Conservation (phyloP, 352 stramenopile species). For the Globisporangium camurandrum region DNA sequence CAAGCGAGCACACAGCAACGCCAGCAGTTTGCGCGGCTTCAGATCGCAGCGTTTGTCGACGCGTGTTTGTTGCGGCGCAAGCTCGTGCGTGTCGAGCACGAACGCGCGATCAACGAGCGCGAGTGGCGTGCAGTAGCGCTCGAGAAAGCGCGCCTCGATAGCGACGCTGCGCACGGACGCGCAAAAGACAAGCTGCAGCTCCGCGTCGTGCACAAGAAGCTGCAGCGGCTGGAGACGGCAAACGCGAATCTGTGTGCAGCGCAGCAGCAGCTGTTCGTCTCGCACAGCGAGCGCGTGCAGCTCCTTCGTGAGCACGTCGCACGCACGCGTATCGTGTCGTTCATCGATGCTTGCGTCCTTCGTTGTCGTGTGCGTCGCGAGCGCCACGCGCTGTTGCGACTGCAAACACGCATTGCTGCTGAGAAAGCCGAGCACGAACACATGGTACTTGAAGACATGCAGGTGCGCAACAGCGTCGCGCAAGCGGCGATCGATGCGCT, state of each 20-base stretch:
- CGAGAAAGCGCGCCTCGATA: conserved; percentile 14
- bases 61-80: conserved; percentile 21
- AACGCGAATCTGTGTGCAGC: background rate
- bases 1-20: conserved; percentile 17
- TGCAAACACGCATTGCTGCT: conserved; percentile 12
- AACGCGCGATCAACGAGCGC: conserved; percentile 13
- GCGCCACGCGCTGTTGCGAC: conserved; percentile 4
- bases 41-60: conserved; percentile 33
- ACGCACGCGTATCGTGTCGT: conserved; percentile 27
- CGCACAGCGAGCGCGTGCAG: conserved; percentile 11
- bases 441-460: conserved; percentile 30
- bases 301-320: conserved; percentile 14
- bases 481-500: conserved; percentile 9
- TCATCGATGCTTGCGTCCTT: conserved; percentile 19
- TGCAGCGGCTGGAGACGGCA: conserved; percentile 9
- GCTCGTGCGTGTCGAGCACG: conserved; percentile 10
- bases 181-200: conserved; percentile 21
- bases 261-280: conserved; percentile 10
- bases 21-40: conserved; percentile 19
- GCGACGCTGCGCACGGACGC: conserved; percentile 13
- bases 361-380: conserved; percentile 12
- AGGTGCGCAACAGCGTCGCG: conserved; percentile 16
- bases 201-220: conserved; percentile 28
- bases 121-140: conserved; percentile 11
- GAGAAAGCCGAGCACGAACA: conserved; percentile 30